Evolutionary conservation across 345 rosid species (phyloP).

Genomic region (Euclidium syriacum): DNA sequence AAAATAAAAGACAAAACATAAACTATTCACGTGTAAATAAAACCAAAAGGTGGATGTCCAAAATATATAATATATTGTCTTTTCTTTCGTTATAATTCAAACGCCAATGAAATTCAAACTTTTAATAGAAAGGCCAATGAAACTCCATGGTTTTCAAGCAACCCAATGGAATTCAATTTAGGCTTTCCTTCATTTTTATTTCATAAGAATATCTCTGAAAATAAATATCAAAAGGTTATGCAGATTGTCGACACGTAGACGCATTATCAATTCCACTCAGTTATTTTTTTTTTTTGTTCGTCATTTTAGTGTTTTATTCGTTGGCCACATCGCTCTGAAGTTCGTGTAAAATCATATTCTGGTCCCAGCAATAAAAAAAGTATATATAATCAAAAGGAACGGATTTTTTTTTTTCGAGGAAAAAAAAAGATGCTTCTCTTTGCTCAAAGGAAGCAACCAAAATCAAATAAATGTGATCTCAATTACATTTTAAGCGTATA

Average conservation of each 20-base stretch:
- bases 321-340: constrained; percentile 14
- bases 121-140: constrained; percentile 7
- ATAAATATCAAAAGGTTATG: background rate
- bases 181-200: background rate
- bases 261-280: constrained; percentile 27
- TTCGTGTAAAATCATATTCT: constrained; percentile 26
- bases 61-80: constrained; percentile 19
- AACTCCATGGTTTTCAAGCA: background rate
- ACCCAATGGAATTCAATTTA: constrained; percentile 3
- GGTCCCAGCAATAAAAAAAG: constrained; percentile 20
- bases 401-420: constrained; percentile 1
- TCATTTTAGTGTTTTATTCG: constrained; percentile 25
- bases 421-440: constrained; percentile 22
- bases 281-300: background rate
- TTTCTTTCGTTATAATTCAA: constrained; percentile 25
- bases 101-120: constrained; percentile 5
- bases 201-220: background rate
- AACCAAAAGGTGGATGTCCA: constrained; percentile 7
- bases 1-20: background rate
- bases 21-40: constrained; percentile 19
- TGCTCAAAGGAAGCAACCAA: constrained; percentile 14
- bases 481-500: constrained; percentile 10
- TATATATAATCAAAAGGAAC: background rate
- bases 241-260: constrained; percentile 19
- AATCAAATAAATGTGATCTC: constrained; percentile 15